Evolutionary conservation across 495 filamentous ascomycete genomes (phyloP), one percentile per base, ranked within the genome.

Genomic region (Xylaria sp.): DNA sequence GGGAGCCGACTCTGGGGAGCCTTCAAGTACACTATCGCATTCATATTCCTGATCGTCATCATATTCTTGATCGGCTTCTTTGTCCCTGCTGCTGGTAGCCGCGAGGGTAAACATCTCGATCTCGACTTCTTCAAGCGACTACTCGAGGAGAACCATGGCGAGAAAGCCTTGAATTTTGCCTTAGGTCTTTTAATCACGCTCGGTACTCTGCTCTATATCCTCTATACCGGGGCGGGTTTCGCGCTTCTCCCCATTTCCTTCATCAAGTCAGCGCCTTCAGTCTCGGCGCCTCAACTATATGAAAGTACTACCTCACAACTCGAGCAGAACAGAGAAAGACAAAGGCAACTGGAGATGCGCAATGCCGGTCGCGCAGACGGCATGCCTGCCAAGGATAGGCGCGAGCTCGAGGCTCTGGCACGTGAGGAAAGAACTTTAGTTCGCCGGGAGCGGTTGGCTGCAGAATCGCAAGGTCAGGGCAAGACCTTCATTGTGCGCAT

Each of bases 51-150:
- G 21, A 84, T 93, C 33, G 79, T 97, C 48, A 90, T 97, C 61
- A 79, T 99, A 31, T 97, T 98, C 85, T 79, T 97, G 29, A 88
- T 97, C 66, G 96, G 96, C 5, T 97, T 98, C 83, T 97, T 98
- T 78, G 90, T 95, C 2, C 96, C 97, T 0, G 87, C 93, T 11
- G 89, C 93, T 12, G 86, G 85, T 67, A 79, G 88, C 61, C 82
- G 80, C n/a, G 87, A 87, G 33, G 88, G 89, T 50, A 85, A 83
- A 37, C 89, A 90, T 70, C 79, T 89, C 70, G 91, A 97, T 59
- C 83, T 97, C 67, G 96, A 97, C 77, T 98, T 93, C 80, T 97
- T 98, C 88, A 95, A 92, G 81, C 87, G 88, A 35, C 82, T 98
- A 33, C 84, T 98, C 48, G 81, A 88, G 0, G 91, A 96, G 76